Evolutionary conservation across 2,329 filamentous ascomycete genomes (phyloP).

Genomic region (Stagonosporopsis cucurbitacearum): DNA sequence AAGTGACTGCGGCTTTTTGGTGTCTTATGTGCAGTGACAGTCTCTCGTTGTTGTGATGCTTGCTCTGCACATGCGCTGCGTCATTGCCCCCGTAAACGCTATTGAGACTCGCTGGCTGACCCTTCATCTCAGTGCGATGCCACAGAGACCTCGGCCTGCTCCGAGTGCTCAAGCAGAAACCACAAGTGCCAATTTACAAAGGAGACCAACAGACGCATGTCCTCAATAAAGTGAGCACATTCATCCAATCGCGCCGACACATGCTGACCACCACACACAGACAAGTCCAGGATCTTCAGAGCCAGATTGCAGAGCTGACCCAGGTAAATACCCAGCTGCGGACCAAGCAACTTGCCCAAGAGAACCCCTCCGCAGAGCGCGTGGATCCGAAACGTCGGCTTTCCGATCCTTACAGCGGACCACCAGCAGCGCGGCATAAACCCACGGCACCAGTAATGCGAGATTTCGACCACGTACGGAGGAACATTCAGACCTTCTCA

Average conservation of each 20-base stretch:
- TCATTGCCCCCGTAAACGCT: not conserved
- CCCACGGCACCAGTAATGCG: conserved; percentile 67
- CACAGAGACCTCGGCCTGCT: conserved; percentile 94
- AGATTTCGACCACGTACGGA: conserved; percentile 74
- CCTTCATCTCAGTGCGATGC: conserved; percentile 77
- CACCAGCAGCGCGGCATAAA: conserved; percentile 46
- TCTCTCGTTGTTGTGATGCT: not conserved
- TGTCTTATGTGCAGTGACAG: not conserved
- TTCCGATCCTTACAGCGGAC: conserved; percentile 30
- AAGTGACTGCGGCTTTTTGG: not conserved
- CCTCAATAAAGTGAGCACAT: conserved; percentile 81
- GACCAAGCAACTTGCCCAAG: conserved; percentile 64
- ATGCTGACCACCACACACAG: conserved; percentile 45
- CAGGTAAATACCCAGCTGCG: conserved; percentile 79
- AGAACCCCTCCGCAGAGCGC: conserved; percentile 53
- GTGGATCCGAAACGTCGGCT: conserved; percentile 54
- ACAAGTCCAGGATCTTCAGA: conserved; percentile 95
- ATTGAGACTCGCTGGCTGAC: not conserved
- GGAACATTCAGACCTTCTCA: conserved; percentile 74
- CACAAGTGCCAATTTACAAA: conserved; percentile 99
- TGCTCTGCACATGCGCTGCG: not conserved
- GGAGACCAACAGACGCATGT: conserved; percentile 98
- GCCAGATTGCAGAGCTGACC: conserved; percentile 80
- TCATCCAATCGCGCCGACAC: not conserved
- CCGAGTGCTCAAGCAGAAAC: conserved; percentile 94